phyloP scores from a whole-genome alignment of 495 filamentous ascomycete genomes.

The Letharia lupina region DNA sequence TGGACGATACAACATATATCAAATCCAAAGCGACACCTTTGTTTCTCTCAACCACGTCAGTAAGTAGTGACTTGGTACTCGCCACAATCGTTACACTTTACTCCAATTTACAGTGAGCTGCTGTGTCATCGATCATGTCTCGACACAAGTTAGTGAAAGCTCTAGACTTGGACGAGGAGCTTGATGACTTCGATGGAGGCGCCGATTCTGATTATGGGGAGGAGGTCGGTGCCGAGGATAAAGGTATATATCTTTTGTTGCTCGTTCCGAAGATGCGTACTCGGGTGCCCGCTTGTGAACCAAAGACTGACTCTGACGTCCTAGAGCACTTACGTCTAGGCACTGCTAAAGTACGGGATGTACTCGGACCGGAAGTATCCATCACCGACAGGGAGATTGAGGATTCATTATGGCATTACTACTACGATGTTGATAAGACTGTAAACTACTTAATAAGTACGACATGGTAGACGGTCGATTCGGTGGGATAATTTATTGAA shows the following conservation, averaged over 20 bases:
- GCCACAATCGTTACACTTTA: no score
- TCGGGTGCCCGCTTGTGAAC: conserved; percentile 17
- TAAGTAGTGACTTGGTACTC: background rate
- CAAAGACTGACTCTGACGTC: conserved; percentile 19
- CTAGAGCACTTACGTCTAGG: conserved; percentile 49
- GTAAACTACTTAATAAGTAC: conserved; percentile 68
- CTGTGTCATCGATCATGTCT: conserved; percentile 41
- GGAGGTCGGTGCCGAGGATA: conserved; percentile 54
- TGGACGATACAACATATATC: no score
- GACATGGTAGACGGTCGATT: background rate
- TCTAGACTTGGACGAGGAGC: conserved; percentile 51
- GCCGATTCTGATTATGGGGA: conserved; percentile 35
- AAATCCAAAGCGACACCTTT: background rate
- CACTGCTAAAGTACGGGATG: conserved; percentile 45
- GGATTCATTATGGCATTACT: conserved; percentile 91
- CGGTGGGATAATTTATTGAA: background rate
- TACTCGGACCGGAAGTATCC: conserved; percentile 42
- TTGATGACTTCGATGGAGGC: conserved; percentile 52
- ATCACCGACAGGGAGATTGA: conserved; percentile 67
- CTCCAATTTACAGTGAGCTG: background rate
- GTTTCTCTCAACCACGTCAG: background rate
- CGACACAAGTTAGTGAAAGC: conserved; percentile 53
- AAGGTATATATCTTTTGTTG: conserved; percentile 33
- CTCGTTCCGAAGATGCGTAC: background rate
- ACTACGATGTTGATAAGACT: conserved; percentile 81